These are phyloP conservation scores for Pleurotus eryngii DNA, from an alignment of 768 basidiomycete genomes.

Conservation along the genomic window DNA sequence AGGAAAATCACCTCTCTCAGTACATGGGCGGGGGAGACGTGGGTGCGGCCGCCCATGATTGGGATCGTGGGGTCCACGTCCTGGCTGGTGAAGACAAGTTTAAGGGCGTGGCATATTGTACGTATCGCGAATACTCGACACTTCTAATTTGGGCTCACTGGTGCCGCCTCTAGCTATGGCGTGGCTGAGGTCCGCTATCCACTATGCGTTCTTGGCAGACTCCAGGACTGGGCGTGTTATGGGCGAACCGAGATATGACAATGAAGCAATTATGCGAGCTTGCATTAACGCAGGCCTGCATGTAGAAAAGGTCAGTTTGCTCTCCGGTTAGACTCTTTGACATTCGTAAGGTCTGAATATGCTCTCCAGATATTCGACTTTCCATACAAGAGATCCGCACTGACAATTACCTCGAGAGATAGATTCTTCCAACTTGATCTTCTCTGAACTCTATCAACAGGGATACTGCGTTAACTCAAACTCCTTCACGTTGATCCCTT, in stretches of 20 bases:
- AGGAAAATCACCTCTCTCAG: constrained; percentile 35
- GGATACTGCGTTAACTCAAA: too few relatives aligned
- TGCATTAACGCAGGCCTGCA: constrained; percentile 21
- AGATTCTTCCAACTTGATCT: constrained; percentile 28
- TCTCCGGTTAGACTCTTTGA: not conserved
- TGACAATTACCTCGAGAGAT: constrained; percentile 26
- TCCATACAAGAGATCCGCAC: constrained; percentile 29
- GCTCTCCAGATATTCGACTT: constrained; percentile 28
- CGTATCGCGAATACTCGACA: constrained; percentile 13
- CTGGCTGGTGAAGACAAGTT: constrained; percentile 46
- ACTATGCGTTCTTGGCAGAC: constrained; percentile 42
- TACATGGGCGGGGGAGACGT: constrained; percentile 21
- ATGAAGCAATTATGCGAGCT: constrained; percentile 22
- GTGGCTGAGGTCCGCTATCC: constrained; percentile 34
- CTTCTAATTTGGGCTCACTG: not conserved
- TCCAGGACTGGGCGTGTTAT: constrained; percentile 36
- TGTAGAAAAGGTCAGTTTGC: constrained; percentile 18
- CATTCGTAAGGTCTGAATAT: not conserved
- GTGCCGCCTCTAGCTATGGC: constrained; percentile 23
- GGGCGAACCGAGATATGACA: constrained; percentile 37
- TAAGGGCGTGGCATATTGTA: constrained; percentile 38
- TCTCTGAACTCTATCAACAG: constrained; percentile 12
- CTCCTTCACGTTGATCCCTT: too few relatives aligned
- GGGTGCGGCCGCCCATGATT: constrained; percentile 15
- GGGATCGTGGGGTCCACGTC: constrained; percentile 39